Conservation (phyloP, 768 basidiomycete genomes). For the Rhodosporidiobolus odoratus region DNA sequence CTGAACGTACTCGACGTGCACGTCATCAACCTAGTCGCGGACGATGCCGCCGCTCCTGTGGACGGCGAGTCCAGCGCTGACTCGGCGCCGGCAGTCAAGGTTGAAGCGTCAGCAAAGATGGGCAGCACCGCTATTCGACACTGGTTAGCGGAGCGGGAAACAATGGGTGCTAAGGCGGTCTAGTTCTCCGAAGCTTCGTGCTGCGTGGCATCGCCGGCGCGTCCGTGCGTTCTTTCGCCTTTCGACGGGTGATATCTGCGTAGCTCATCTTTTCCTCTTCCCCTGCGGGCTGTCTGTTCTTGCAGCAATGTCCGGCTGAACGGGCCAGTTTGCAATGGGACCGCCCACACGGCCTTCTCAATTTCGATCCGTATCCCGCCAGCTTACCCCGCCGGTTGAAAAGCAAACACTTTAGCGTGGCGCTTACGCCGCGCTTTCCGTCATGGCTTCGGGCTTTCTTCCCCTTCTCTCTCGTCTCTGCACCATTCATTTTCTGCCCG, state of each 20-base stretch:
- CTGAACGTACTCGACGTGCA: conserved; percentile 63
- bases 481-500: neutral
- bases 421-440: neutral
- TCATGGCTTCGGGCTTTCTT: too few species aligned
- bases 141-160: conserved; percentile 60
- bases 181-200: too few species aligned
- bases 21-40: conserved; percentile 84
- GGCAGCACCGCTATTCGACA: conserved; percentile 88
- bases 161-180: too few species aligned
- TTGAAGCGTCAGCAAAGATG: conserved; percentile 75
- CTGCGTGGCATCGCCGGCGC: too few species aligned
- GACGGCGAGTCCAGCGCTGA: conserved; percentile 47
- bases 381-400: neutral
- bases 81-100: conserved; percentile 52
- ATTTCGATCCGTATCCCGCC: too few species aligned
- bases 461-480: neutral
- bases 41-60: conserved; percentile 52
- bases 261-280: too few species aligned
- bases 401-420: neutral
- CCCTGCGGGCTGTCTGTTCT: neutral
- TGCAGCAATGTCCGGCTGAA: neutral
- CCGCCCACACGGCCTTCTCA: neutral
- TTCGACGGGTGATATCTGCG: too few species aligned
- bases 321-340: too few species aligned
- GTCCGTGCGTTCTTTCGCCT: too few species aligned